Evolutionary conservation across 768 basidiomycete species (phyloP).

Genomic region (Tulasnella sp.): DNA sequence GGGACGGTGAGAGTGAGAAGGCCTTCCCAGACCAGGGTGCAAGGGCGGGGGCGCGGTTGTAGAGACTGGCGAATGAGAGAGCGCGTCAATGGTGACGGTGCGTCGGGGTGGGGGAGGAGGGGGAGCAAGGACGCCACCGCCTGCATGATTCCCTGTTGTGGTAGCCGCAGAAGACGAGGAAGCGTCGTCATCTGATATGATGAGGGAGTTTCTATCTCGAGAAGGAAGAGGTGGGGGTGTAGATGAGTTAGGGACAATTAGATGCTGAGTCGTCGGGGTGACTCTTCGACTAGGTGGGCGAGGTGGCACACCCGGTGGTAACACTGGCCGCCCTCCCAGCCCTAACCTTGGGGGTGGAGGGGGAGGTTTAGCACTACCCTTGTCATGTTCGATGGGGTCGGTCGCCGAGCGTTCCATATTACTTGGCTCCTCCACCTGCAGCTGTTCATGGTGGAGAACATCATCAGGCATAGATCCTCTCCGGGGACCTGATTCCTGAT

Average conservation of each 20-base stretch:
- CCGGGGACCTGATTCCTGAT: neutral
- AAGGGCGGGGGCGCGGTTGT: neutral
- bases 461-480: neutral
- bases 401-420: neutral
- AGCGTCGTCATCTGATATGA: neutral
- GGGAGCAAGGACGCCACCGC: too few species aligned
- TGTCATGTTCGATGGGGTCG: neutral
- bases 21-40: neutral
- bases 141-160: neutral
- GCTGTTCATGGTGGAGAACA: neutral
- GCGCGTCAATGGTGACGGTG: neutral
- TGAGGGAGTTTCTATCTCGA: neutral
- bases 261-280: neutral
- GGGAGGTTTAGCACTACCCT: neutral
- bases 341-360: conserved; percentile 3
- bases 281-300: neutral
- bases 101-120: conserved; percentile 9
- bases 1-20: neutral
- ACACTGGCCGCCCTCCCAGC: neutral
- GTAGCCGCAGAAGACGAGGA: neutral
- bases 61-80: too few species aligned
- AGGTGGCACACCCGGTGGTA: neutral
- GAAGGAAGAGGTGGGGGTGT: neutral
- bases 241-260: neutral
- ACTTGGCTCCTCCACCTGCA: neutral